phyloP scores from a whole-genome alignment of 108 stramenopile genomes.

The Skeletonema tropicum region DNA sequence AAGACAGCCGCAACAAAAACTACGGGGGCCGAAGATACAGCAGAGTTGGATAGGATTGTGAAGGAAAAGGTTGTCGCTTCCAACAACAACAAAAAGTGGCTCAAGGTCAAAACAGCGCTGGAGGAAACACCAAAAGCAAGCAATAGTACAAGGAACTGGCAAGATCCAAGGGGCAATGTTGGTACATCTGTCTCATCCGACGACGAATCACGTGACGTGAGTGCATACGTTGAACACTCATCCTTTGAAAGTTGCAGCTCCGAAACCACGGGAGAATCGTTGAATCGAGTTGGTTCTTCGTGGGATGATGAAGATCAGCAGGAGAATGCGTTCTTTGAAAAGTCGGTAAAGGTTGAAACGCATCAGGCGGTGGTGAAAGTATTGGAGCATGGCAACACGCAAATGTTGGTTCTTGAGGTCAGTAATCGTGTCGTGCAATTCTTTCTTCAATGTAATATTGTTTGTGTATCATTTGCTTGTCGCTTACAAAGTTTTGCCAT shows the following conservation, averaged over 20 bases:
- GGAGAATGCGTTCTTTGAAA: conserved; percentile 6
- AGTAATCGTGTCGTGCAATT: not conserved
- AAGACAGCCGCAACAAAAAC: not conserved
- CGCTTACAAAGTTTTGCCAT: no score
- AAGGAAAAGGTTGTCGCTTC: not conserved
- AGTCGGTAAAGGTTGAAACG: not conserved
- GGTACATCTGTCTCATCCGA: not conserved
- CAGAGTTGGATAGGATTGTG: not conserved
- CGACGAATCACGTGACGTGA: not conserved
- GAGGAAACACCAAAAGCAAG: not conserved
- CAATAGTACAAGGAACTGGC: not conserved
- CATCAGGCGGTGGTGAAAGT: conserved; percentile 4
- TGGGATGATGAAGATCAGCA: conserved; percentile 2
- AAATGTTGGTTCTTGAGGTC: conserved; percentile 1
- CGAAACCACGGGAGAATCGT: not conserved
- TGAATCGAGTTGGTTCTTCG: not conserved
- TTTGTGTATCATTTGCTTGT: not conserved
- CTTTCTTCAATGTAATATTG: not conserved
- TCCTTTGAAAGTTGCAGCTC: not conserved
- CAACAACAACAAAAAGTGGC: not conserved
- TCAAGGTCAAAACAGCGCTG: not conserved
- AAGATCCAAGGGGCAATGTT: not conserved
- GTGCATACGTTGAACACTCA: not conserved
- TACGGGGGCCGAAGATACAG: not conserved
- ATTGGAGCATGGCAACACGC: not conserved